phyloP scores from a whole-genome alignment of 208 protist genomes.

The Entamoeba histolytica region DNA sequence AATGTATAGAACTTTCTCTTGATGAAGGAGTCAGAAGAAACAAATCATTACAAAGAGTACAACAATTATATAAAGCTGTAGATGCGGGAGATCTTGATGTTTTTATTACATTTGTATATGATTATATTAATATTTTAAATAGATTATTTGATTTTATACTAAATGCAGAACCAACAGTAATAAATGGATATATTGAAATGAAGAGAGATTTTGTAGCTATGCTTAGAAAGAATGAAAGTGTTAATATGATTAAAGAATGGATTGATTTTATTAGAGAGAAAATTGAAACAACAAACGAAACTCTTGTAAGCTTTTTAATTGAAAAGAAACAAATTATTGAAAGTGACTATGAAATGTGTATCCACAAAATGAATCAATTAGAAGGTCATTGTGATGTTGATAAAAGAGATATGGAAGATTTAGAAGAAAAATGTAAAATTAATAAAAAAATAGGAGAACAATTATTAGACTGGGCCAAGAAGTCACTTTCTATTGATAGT shows the following conservation, averaged over 20 bases:
- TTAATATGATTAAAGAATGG: neutral
- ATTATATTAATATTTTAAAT: neutral
- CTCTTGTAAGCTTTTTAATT: neutral
- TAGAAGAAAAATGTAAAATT: neutral
- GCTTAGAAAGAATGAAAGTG: neutral
- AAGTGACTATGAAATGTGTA: neutral
- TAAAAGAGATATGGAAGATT: neutral
- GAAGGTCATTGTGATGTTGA: neutral
- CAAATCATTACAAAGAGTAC: neutral
- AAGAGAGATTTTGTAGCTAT: neutral
- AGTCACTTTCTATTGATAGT: neutral
- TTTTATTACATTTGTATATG: neutral
- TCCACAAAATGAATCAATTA: neutral
- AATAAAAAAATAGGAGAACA: neutral
- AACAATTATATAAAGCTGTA: neutral
- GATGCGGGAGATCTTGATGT: neutral
- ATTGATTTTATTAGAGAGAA: neutral
- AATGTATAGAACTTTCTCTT: neutral
- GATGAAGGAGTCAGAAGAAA: neutral
- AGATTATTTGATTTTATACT: neutral
- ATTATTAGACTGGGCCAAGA: neutral
- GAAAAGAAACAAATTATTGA: neutral
- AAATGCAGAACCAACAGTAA: neutral
- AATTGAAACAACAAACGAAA: neutral
- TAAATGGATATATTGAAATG: neutral